These are phyloP conservation scores for Melaleuca quinquenervia DNA, from an alignment of 345 rosid species.

Conservation along the genomic window DNA sequence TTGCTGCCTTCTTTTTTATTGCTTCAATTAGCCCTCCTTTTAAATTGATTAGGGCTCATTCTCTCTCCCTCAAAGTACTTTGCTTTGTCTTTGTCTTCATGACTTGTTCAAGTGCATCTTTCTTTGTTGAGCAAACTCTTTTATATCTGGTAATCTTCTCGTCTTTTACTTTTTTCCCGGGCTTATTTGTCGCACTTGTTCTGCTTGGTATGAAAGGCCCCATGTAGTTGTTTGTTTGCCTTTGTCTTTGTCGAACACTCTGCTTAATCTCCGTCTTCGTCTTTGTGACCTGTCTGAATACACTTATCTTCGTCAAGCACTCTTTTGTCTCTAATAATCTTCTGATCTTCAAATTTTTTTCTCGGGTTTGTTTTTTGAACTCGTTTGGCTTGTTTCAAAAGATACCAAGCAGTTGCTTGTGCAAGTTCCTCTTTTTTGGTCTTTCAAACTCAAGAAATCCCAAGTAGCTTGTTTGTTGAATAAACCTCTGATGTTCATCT, in stretches of 20 bases:
- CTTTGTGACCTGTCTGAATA: not conserved
- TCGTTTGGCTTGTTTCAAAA: not conserved
- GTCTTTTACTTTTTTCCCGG: too few species aligned
- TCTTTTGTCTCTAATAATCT: not conserved
- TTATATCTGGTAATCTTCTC: not conserved
- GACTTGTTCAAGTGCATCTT: not conserved
- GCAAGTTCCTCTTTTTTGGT: too few species aligned
- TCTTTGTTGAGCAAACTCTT: not conserved
- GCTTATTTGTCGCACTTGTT: not conserved
- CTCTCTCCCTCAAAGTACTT: not conserved
- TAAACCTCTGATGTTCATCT: not conserved
- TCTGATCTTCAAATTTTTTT: too few species aligned
- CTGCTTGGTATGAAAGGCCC: not conserved
- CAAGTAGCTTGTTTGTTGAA: not conserved
- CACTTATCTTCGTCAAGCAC: not conserved
- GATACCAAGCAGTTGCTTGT: too few species aligned
- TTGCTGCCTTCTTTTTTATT: not conserved
- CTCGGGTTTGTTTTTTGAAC: not conserved
- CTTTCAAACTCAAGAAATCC: not conserved
- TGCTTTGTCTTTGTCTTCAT: not conserved
- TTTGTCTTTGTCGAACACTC: not conserved
- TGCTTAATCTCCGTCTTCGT: not conserved
- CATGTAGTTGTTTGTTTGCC: not conserved
- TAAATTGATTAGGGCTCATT: not conserved
- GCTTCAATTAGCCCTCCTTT: not conserved